Conservation (phyloP, 1,284 basidiomycete species). For the Ganoderma multipileum region DNA sequence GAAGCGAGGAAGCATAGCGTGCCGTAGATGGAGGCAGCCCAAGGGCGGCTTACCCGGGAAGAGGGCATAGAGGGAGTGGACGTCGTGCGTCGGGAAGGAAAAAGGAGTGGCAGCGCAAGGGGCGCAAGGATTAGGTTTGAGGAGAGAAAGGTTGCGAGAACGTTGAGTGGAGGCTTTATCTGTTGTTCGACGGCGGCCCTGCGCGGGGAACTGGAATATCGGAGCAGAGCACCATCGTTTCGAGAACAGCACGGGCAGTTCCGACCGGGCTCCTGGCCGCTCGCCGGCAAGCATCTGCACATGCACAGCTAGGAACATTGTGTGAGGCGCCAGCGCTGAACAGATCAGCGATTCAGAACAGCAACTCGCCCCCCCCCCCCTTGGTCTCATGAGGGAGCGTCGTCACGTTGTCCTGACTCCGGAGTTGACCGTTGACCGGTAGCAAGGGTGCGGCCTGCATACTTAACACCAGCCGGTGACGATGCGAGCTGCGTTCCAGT, state of each 20-base stretch:
- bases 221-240: neutral
- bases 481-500: neutral
- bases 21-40: neutral
- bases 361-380: neutral
- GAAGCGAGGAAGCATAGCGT: slow-evolving; percentile 9
- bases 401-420: neutral
- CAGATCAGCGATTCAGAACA: slow-evolving; percentile 4
- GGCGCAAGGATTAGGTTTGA: slow-evolving; percentile 1
- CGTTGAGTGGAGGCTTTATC: slow-evolving; percentile 10
- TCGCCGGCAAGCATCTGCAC: neutral
- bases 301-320: neutral
- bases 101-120: slow-evolving; percentile 18
- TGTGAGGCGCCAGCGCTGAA: neutral
- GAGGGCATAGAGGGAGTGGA: neutral
- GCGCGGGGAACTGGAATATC: slow-evolving; percentile 1
- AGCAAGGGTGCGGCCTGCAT: neutral
- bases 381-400: neutral
- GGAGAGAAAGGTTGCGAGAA: neutral
- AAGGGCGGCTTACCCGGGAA: neutral
- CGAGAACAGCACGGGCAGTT: slow-evolving; percentile 4
- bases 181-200: neutral
- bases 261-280: slow-evolving; percentile 2
- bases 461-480: neutral
- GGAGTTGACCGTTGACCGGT: neutral
- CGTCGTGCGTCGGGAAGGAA: neutral